These are phyloP conservation scores for Claviceps digitariae DNA, from an alignment of 2,329 filamentous ascomycete genomes.

Conservation along the genomic window DNA sequence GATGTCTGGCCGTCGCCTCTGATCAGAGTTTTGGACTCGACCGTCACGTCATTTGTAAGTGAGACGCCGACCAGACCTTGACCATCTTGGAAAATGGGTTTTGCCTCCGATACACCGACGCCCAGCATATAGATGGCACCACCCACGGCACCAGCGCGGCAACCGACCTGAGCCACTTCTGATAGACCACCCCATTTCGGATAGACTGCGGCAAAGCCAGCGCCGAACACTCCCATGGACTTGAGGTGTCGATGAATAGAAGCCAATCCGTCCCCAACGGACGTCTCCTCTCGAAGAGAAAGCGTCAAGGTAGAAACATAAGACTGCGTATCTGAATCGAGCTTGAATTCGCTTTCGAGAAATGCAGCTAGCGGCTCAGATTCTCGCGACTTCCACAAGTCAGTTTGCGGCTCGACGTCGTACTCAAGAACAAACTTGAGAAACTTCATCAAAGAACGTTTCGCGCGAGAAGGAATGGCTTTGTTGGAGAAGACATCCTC, in stretches of 20 bases:
- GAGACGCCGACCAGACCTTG: slow-evolving; percentile 27
- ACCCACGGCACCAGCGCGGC: slow-evolving; percentile 80
- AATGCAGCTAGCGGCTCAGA: slow-evolving; percentile 43
- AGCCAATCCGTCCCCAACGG: slow-evolving; percentile 52
- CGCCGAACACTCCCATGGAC: slow-evolving; percentile 78
- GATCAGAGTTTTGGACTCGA: slow-evolving; percentile 43
- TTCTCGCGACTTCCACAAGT: slow-evolving; percentile 45
- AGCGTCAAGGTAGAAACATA: slow-evolving; percentile 56
- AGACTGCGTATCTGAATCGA: slow-evolving; percentile 54
- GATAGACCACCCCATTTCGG: slow-evolving; percentile 87
- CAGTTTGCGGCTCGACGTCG: slow-evolving; percentile 40
- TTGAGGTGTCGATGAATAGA: slow-evolving; percentile 66
- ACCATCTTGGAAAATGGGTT: slow-evolving; percentile 6
- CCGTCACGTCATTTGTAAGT: slow-evolving; percentile 42
- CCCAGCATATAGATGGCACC: slow-evolving; percentile 82
- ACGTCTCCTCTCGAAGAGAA: slow-evolving; percentile 49
- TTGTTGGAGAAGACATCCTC: slow-evolving; percentile 83
- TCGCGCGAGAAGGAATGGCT: slow-evolving; percentile 63
- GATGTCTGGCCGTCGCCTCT: slow-evolving; percentile 23
- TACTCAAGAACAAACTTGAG: slow-evolving; percentile 73
- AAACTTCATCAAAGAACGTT: slow-evolving; percentile 85
- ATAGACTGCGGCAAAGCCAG: slow-evolving; percentile 78
- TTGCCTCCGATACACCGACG: slow-evolving; percentile 41
- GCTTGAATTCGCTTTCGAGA: slow-evolving; percentile 47
- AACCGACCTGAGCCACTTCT: slow-evolving; percentile 83